Evolutionary conservation across 495 filamentous ascomycete genomes (phyloP), one percentile per base, ranked within the genome.

Genomic region (Cudoniella acicularis): DNA sequence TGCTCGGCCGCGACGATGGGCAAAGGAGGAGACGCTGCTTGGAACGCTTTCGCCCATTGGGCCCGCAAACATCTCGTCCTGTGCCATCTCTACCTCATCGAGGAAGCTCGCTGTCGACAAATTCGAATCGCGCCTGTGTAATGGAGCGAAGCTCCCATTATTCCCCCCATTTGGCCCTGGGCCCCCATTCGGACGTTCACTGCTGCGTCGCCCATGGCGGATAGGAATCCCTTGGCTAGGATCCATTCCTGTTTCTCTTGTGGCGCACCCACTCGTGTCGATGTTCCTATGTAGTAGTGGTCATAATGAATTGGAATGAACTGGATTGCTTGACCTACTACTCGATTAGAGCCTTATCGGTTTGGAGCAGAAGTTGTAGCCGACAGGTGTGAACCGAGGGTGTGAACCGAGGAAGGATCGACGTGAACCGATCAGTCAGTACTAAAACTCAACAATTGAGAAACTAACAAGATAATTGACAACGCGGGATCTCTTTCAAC

Each of bases 81-180:
- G 91, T 23, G 94, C 95, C 94, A 99, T 99, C 69, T 96, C 94
- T n/a, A 99, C 93, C 70, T 97, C 92, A 30, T 89, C 90, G 41
- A 96, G 83, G 64, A 96, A 84, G 72, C 90, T 95, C 42, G 87
- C 76, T 70, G 80, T 89, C 80, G 91, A 96, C 68, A 86, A 78
- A 70, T 90, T 88, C 27, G 89, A 90, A 55, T 82, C 81, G 45
- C 89, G 81, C 23, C 87, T 79, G 60, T 63, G 58, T 17, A 65
- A 26, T 30, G 49, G 57, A 18, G 21, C 6, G 21, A 26, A 3
- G 20, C n/a, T 50, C 18, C 21, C 48, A 46, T 53, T 43, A 56
- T 40, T n/a, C 48, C 46, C 8, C 53, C 60, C 63, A n/a, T n/a
- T n/a, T n/a, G n/a, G n/a, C 4, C 43, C 13, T 52, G 48, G 24